phyloP scores from a whole-genome alignment of 306 rosid species.

The Ceratonia siliqua region DNA sequence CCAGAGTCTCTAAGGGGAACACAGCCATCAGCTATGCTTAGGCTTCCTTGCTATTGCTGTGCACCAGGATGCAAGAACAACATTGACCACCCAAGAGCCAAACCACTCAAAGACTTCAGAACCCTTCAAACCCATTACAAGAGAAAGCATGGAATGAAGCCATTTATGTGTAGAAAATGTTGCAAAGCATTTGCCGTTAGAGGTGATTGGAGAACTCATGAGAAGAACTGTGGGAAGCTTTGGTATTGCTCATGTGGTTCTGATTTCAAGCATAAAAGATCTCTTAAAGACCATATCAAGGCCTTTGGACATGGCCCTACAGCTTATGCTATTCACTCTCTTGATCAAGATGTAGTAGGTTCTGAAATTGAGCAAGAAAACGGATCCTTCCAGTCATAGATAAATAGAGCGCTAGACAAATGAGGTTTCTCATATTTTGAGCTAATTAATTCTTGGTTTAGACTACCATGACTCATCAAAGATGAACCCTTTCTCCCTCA shows the following conservation, averaged over 20 bases:
- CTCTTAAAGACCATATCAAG: constrained; percentile 87
- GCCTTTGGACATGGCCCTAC: constrained; percentile 84
- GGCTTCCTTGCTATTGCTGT: constrained; percentile 92
- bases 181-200: constrained; percentile 93
- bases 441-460: constrained; percentile 33
- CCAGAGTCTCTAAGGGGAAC: constrained; percentile 90
- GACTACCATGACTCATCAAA: constrained; percentile 16
- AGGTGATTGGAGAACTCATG: constrained; percentile 98
- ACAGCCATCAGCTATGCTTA: constrained; percentile 94
- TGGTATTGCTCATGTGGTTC: constrained; percentile 98
- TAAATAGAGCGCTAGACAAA: not conserved
- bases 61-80: constrained; percentile 86
- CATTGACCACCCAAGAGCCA: constrained; percentile 89
- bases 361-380: constrained; percentile 73
- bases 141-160: constrained; percentile 89
- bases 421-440: constrained; percentile 31
- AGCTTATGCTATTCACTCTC: constrained; percentile 68
- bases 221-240: constrained; percentile 92
- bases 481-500: too few relatives aligned
- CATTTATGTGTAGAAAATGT: constrained; percentile 85
- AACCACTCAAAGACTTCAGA: constrained; percentile 84
- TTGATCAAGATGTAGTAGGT: constrained; percentile 61
- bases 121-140: constrained; percentile 98
- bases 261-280: constrained; percentile 90
- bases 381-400: constrained; percentile 43